Base-by-base conservation (phyloP, 2,329 filamentous ascomycete species). In the Trichoderma endophyticum region DNA sequence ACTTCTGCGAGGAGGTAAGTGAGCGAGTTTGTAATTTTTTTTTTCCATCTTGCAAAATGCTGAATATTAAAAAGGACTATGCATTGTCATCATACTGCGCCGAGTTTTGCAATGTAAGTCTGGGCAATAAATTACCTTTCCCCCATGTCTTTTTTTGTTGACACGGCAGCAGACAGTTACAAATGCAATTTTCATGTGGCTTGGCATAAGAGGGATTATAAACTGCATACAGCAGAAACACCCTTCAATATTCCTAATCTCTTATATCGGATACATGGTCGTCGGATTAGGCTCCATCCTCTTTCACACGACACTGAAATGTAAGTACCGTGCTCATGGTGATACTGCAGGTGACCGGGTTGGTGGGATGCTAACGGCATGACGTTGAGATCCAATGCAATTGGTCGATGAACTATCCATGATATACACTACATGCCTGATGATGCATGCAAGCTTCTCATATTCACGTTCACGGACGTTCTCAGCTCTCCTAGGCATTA, bases 161-260 rank as follows among this genome's bases (percentile, higher is more conserved):
- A 69, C 48, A 68, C 2, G 28, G 34, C 77, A 82, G 73, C 83
- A 93, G 82, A 93, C 93, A 4, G 77, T 95, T 36, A 97, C 94
- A 39, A 97, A 97, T 80, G 80, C 92, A 3, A 83, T 96, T 28
- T 97, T 97, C 81, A 85, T 97, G 76, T 92, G 87, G 80, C 87
- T 97, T 24, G 93, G 93, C 8, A 82, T 89, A 75, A 92, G 91
- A 78, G 95, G 95, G 28, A 89, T 96, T 73, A 83, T 85, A 70
- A 94, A 90, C 80, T 97, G 93, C 80, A 78, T 91, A 51, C 86
- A 86, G 74, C 86, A 97, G 81, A 86, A 86, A 18, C 93, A 97
- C 81, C 92, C 94, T 70, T 83, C 81, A 15, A 91, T 97, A 72
- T 97, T 97, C 81, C 79, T 92, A 64, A 83, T 97, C 3, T 86